Conservation (phyloP, 2,329 filamentous ascomycete genomes). For the Colletotrichum musae region DNA sequence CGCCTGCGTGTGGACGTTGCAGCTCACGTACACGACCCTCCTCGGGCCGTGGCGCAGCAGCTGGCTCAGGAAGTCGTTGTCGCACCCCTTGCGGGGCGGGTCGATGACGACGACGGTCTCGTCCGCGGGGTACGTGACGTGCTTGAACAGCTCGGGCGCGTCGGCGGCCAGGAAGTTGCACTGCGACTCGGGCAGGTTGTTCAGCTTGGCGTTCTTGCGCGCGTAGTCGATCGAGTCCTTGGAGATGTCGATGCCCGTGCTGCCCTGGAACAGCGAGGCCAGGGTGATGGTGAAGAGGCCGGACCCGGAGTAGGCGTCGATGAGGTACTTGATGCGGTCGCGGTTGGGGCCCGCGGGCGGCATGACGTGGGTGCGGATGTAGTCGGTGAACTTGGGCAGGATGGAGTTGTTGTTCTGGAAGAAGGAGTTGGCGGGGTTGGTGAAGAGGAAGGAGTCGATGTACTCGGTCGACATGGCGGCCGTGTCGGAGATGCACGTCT, state of each 20-base stretch:
- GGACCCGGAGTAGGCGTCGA: slow-evolving; percentile 97
- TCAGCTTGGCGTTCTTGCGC: slow-evolving; percentile 82
- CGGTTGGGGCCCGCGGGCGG: slow-evolving; percentile 58
- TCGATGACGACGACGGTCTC: slow-evolving; percentile 96
- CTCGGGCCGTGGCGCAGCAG: slow-evolving; percentile 82
- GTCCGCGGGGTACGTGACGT: slow-evolving; percentile 79
- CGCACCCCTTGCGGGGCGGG: slow-evolving; percentile 96
- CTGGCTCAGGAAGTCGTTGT: slow-evolving; percentile 86
- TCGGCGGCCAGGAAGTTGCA: slow-evolving; percentile 92
- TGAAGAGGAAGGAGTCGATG: slow-evolving; percentile 86
- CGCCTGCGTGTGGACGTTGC: slow-evolving; percentile 98
- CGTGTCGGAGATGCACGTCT: slow-evolving; percentile 89
- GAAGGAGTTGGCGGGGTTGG: slow-evolving; percentile 93
- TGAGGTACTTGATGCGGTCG: slow-evolving; percentile 81
- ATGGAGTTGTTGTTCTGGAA: slow-evolving; percentile 99
- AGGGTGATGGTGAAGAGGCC: slow-evolving; percentile 98
- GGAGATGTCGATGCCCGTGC: slow-evolving; percentile 92
- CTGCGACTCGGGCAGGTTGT: slow-evolving; percentile 76
- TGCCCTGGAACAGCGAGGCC: slow-evolving; percentile 85
- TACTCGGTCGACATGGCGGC: slow-evolving; percentile 90
- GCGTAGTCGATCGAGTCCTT: slow-evolving; percentile 84
- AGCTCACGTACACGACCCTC: slow-evolving; percentile 93
- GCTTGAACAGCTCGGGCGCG: slow-evolving; percentile 85
- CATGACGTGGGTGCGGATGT: slow-evolving; percentile 85
- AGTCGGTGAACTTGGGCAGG: slow-evolving; percentile 86